These are phyloP conservation scores for Ichthyophthirius multifiliis DNA, from an alignment of 169 alveolate species.

Conservation along the genomic window DNA sequence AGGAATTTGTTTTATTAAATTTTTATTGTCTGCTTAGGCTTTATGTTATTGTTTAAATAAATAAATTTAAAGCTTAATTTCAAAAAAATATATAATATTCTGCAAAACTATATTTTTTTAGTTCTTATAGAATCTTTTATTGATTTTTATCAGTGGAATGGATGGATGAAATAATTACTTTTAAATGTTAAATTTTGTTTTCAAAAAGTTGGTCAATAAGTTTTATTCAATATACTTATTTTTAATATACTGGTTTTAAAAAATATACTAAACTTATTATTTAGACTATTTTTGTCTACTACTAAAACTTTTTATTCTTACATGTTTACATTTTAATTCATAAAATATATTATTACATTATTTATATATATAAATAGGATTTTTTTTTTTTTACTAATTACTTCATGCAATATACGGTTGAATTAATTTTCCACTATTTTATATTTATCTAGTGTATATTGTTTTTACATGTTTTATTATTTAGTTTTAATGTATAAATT, in stretches of 20 bases:
- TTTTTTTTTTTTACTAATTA: background rate
- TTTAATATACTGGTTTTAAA: conserved; percentile 87
- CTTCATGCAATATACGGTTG: conserved; percentile 1
- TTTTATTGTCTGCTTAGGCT: conserved; percentile 92
- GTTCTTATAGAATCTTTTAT: conserved; percentile 75
- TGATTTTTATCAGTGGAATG: conserved; percentile 90
- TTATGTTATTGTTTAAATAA: conserved; percentile 85
- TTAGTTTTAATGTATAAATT: too few relatives aligned
- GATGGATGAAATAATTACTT: conserved; percentile 87
- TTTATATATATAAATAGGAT: too few relatives aligned
- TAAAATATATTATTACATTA: too few relatives aligned
- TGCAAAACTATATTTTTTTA: conserved; percentile 86
- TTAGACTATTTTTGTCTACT: conserved; percentile 87
- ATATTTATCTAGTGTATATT: background rate
- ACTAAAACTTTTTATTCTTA: conserved; percentile 89
- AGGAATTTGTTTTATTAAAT: conserved; percentile 86
- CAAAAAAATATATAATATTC: conserved; percentile 90
- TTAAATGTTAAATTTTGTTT: conserved; percentile 86
- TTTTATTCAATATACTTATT: conserved; percentile 90
- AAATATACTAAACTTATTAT: conserved; percentile 90
- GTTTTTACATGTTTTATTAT: too few relatives aligned
- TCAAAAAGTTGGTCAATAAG: conserved; percentile 71
- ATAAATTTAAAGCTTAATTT: conserved; percentile 76
- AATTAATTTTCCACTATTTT: conserved; percentile 1
- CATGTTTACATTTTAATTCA: too few relatives aligned